These are phyloP conservation scores for Komagataella mondaviorum DNA, from an alignment of 805 yeast species.

Conservation along the genomic window DNA sequence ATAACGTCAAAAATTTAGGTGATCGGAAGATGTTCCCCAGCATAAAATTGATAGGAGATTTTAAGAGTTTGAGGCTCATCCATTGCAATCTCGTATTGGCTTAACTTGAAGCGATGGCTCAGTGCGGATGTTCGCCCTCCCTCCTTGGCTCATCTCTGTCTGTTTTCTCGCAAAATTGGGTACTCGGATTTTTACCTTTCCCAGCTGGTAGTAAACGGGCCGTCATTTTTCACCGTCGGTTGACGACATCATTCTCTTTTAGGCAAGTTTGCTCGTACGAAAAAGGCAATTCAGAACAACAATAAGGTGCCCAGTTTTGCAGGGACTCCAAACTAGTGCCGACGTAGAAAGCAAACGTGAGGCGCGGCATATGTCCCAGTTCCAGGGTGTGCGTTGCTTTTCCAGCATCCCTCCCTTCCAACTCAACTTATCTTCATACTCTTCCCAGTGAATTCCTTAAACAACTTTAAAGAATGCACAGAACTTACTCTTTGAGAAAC, in stretches of 20 bases:
- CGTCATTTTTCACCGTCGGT: background rate
- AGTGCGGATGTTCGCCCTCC: no score
- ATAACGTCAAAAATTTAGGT: background rate
- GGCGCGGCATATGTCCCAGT: background rate
- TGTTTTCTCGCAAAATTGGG: no score
- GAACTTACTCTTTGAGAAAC: constrained; percentile 95
- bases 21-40: no score
- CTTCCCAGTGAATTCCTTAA: background rate
- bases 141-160: no score
- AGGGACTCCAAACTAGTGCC: background rate
- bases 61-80: no score
- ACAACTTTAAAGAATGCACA: constrained; percentile 54
- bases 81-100: no score
- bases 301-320: background rate
- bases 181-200: background rate
- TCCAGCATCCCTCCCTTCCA: background rate
- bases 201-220: background rate
- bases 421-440: background rate
- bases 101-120: no score
- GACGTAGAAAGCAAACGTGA: background rate
- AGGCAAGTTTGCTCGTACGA: background rate
- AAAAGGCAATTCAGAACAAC: background rate
- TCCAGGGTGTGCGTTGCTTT: background rate
- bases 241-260: background rate
- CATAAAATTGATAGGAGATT: no score